A percentile compares a stretch with the other conserved stretches of the same genome.
These are phyloP conservation scores for Berkeleyomyces basicola DNA, from an alignment of 2,329 filamentous ascomycete genomes.

Conservation along the genomic window DNA sequence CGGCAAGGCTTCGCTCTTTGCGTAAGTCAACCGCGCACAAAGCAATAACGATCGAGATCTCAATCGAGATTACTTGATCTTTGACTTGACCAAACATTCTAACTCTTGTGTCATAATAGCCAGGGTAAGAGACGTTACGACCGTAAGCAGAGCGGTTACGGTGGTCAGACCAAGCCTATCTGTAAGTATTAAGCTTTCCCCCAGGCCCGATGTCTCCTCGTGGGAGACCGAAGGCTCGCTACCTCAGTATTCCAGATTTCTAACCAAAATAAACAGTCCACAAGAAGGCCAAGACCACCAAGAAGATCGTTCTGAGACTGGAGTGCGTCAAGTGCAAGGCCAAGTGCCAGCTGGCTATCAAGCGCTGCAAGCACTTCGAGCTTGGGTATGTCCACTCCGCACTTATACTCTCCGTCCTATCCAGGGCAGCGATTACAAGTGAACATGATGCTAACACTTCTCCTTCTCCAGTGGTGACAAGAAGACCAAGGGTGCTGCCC, in stretches of 20 bases:
- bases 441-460: slow-evolving; percentile 24
- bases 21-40: slow-evolving; percentile 21
- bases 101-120: slow-evolving; percentile 11
- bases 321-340: slow-evolving; percentile 97
- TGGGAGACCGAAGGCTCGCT: no score
- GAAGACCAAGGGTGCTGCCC: slow-evolving; percentile 99
- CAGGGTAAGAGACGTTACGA: slow-evolving; percentile 99
- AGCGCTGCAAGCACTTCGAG: slow-evolving; percentile 99
- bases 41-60: not conserved
- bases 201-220: not conserved
- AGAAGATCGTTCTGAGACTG: slow-evolving; percentile 98
- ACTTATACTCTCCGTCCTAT: not conserved
- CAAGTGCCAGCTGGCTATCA: slow-evolving; percentile 93
- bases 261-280: slow-evolving; percentile 40
- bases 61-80: not conserved
- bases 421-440: not conserved
- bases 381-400: slow-evolving; percentile 56
- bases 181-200: slow-evolving; percentile 23
- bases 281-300: slow-evolving; percentile 99
- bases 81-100: not conserved
- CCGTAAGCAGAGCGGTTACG: slow-evolving; percentile 97
- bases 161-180: slow-evolving; percentile 99
- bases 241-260: not conserved
- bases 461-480: slow-evolving; percentile 74
- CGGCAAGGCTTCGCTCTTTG: slow-evolving; percentile 88